These are phyloP conservation scores for Adansonia gregorii DNA, from an alignment of 441 rosid species.

Conservation along the genomic window DNA sequence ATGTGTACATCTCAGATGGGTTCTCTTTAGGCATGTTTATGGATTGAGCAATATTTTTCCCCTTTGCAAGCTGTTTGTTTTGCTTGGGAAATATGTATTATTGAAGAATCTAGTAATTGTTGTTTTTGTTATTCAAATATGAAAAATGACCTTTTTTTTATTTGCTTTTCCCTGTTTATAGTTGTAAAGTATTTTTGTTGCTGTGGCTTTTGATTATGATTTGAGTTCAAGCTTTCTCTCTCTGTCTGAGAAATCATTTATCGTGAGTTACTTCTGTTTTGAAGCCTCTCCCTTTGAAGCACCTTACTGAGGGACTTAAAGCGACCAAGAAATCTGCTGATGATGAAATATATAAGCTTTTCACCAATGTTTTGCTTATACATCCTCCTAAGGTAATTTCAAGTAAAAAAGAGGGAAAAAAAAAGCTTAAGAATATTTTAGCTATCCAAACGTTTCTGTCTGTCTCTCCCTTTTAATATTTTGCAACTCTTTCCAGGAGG, in stretches of 20 bases:
- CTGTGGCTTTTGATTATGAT: background rate
- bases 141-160: background rate
- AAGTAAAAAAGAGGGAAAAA: background rate
- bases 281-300: slow-evolving; percentile 85
- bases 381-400: slow-evolving; percentile 72
- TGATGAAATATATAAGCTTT: slow-evolving; percentile 64
- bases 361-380: slow-evolving; percentile 69
- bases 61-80: too few relatives aligned
- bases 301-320: slow-evolving; percentile 72
- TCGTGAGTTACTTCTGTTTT: slow-evolving; percentile 31
- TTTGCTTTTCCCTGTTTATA: background rate
- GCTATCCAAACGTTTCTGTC: background rate
- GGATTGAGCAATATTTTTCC: background rate
- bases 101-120: too few relatives aligned
- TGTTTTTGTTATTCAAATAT: background rate
- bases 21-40: too few relatives aligned
- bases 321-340: slow-evolving; percentile 60
- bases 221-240: background rate
- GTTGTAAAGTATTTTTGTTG: slow-evolving; percentile 15
- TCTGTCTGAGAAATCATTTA: background rate
- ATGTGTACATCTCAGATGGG: too few relatives aligned
- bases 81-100: too few relatives aligned
- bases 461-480: background rate
- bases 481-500: slow-evolving; percentile 60
- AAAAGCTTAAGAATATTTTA: background rate